Evolutionary conservation across 306 rosid species (phyloP).

Genomic region (Cucumis melo): DNA sequence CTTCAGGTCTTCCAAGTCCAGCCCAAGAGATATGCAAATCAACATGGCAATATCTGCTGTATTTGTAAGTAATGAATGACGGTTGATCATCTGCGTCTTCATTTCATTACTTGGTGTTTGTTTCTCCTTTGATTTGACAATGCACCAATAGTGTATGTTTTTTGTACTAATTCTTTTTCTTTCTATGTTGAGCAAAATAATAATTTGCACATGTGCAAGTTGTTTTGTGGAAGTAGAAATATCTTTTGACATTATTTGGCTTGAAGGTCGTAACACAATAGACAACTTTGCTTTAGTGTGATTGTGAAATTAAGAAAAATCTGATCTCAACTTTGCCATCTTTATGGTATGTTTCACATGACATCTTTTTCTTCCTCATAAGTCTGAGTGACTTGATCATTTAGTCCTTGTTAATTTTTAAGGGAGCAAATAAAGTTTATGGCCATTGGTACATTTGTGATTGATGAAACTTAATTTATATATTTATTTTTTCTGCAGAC

Average conservation of each 20-base stretch:
- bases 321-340: not conserved
- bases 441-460: not conserved
- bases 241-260: not conserved
- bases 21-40: constrained; percentile 57
- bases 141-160: not conserved
- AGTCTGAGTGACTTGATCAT: not conserved
- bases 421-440: not conserved
- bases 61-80: constrained; percentile 56
- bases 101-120: not conserved
- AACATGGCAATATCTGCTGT: constrained; percentile 78
- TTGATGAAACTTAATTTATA: not conserved
- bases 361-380: not conserved
- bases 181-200: not conserved
- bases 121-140: not conserved
- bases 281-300: not conserved
- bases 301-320: not conserved
- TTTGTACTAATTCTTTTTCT: not conserved
- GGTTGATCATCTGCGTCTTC: constrained; percentile 1
- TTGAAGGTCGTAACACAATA: not conserved
- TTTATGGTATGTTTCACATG: not conserved
- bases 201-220: not conserved
- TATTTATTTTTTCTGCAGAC: constrained; percentile 44
- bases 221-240: not conserved
- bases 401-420: not conserved
- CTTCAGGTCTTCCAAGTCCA: constrained; percentile 80